Evolutionary conservation across 345 rosid genomes (phyloP), one percentile per base, ranked within the genome.

Genomic region (Gossypium raimondii): DNA sequence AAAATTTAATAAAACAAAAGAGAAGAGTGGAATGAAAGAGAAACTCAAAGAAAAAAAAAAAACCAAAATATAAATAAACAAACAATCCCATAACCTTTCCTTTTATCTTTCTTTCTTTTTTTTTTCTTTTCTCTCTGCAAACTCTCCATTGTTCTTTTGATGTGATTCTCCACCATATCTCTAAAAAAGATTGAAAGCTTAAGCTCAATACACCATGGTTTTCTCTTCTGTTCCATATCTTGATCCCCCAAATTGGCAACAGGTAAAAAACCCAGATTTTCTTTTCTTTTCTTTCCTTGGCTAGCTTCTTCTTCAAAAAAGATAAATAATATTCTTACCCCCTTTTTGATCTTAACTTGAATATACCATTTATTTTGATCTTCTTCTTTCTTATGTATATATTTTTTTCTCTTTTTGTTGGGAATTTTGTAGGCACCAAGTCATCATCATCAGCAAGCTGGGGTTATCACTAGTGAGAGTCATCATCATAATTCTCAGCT

Each of bases 161-260:
- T 85, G 85, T 88, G 88, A 88, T 88, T 85, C 88, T 88, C 85
- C 87, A 82, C 82, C 89, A 79, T 81, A 75, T 75, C 76, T 64
- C 73, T 52, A 51, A 62, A 41, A 56, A 82, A 84, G 81, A 81
- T 22, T 84, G 81, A 81, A 70, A 63, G 68, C 68, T 71, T 24
- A 77, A 74, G 72, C 50, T 22, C n/a, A 58, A 58, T 58, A 45
- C 44, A 70, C 81, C 79, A 89, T 89, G 93, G 87, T 77, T 81
- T 89, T 87, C 83, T 72, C 90, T 59, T 87, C 94, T 50, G 60
- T 77, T 85, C 89, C 89, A 52, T 88, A 87, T 81, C 79, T 86
- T 68, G 93, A 87, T 87, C 87, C 87, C 64, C 86, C 88, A 76
- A 83, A 79, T 81, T 88, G 94, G 94, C 90, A 78, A 14, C 87